A percentile compares a stretch with the other conserved stretches of the same genome.
Evolutionary conservation across 2,329 filamentous ascomycete species (phyloP).

Genomic region (Pleoardoris graminearum): DNA sequence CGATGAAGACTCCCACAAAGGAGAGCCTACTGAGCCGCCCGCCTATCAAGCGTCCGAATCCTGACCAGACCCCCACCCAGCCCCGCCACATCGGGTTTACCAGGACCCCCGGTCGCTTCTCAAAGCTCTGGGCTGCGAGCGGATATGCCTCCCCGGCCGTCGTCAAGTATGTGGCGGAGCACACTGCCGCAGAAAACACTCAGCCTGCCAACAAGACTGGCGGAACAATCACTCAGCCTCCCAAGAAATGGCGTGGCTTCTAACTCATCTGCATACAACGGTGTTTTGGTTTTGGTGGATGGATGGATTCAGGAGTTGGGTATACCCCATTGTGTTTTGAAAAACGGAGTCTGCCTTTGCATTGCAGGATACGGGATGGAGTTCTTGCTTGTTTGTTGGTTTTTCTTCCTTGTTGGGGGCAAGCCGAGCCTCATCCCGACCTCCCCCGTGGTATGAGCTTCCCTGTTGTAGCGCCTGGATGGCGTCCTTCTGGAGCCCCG

Average conservation of each 20-base stretch:
- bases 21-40: conserved; percentile 39
- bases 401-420: background rate
- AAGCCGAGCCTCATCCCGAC: conserved; percentile 2
- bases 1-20: conserved; percentile 59
- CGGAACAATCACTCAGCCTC: conserved; percentile 1
- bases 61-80: conserved; percentile 19
- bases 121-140: conserved; percentile 6
- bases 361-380: no score
- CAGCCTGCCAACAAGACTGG: no score
- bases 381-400: background rate
- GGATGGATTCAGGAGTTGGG: no score
- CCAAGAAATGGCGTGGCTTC: conserved; percentile 10
- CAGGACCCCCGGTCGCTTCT: conserved; percentile 13
- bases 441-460: conserved; percentile 23
- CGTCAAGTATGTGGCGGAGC: conserved; percentile 25
- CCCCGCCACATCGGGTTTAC: conserved; percentile 5
- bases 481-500: no score
- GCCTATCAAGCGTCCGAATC: conserved; percentile 20
- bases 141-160: background rate
- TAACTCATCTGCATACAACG: background rate
- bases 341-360: no score
- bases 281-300: background rate
- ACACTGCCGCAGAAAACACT: no score
- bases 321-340: no score
- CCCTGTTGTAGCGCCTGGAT: conserved; percentile 24